Evolutionary conservation across 257 asterid species (phyloP), one percentile per base, ranked within the genome.

Genomic region (Capsicum chinense): DNA sequence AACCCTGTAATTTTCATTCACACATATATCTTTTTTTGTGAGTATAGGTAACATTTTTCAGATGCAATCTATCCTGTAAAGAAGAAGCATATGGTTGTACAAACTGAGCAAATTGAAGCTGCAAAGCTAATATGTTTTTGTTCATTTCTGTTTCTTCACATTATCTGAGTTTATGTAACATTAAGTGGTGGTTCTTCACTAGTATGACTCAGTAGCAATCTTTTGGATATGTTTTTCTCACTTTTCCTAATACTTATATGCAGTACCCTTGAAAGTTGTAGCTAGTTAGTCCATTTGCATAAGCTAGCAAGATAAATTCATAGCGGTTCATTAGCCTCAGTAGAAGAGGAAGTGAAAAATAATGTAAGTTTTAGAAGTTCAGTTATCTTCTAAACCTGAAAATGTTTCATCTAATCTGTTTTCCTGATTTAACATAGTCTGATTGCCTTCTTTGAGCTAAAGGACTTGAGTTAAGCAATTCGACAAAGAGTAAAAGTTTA

Each of bases 161-260:
- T 17, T 71, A 71, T 71, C 47, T 47, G 9, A 70, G 47, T 71
- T 47, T 71, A 11, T 47, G 56, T 6, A 10, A 9, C 79, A 47
- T 71, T 68, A 50, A 74, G 44, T 13, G 81, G 62, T 21, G 44
- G 60, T 50, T 74, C 35, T 74, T 21, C 80, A 50, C 60, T 74
- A 50, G 47, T 13, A 74, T 74, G n/a, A 13, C 21, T 12, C 62
- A 50, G 11, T 74, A 74, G 21, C 81, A 21, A n/a, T 12, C n/a
- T 50, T 47, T 71, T 71, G 79, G 37, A 44, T 17, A 17, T 0
- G 47, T 44, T 70, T 9, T 35, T n/a, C 58, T 17, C 4, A 26
- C 33, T 26, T 48, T 50, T 50, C 19, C 62, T 50, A 21, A 15
- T 74, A 48, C 81, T 74, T 44, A 52, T 60, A 21, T 21, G 47